A percentile compares a stretch with the other conserved stretches of the same genome.
These are phyloP conservation scores for Saccharomycopsis olivae DNA, from an alignment of 805 yeast genomes.

Conservation along the genomic window DNA sequence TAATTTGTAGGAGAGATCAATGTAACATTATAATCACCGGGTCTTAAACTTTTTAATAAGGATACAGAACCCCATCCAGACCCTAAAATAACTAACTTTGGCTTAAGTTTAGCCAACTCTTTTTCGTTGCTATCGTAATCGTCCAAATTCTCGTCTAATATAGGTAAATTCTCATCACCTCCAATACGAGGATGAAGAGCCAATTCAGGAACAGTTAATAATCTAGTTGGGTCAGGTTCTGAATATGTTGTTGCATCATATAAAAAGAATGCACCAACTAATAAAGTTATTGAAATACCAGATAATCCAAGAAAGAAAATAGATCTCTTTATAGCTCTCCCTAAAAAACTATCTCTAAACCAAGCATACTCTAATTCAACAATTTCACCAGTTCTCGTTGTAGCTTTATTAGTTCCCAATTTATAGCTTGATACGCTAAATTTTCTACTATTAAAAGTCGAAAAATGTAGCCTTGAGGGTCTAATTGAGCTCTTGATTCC, in stretches of 20 bases:
- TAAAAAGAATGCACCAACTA: slow-evolving; percentile 42
- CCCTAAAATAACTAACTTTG: slow-evolving; percentile 51
- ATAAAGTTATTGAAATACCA: slow-evolving; percentile 30
- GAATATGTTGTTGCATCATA: slow-evolving; percentile 60
- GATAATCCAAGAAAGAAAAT: slow-evolving; percentile 33
- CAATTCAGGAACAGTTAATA: slow-evolving; percentile 35
- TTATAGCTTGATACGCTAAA: neutral
- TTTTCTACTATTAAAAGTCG: neutral
- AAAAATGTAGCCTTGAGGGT: too few species aligned
- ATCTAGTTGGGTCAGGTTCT: slow-evolving; percentile 30
- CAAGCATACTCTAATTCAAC: slow-evolving; percentile 17
- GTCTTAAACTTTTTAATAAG: slow-evolving; percentile 38
- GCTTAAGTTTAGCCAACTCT: slow-evolving; percentile 36
- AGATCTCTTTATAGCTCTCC: slow-evolving; percentile 26
- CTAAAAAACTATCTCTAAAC: slow-evolving; percentile 23
- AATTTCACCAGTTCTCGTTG: slow-evolving; percentile 12
- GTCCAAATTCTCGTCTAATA: slow-evolving; percentile 45
- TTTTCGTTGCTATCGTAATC: slow-evolving; percentile 42
- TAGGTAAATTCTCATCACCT: slow-evolving; percentile 65
- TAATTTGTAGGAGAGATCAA: slow-evolving; percentile 61
- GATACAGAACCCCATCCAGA: slow-evolving; percentile 69
- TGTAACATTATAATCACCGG: slow-evolving; percentile 51
- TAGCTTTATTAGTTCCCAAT: neutral
- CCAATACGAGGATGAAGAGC: slow-evolving; percentile 49
- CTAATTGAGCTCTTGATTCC: too few species aligned